Evolutionary conservation across 2,329 filamentous ascomycete species (phyloP).

Genomic region (Fusarium sp.): DNA sequence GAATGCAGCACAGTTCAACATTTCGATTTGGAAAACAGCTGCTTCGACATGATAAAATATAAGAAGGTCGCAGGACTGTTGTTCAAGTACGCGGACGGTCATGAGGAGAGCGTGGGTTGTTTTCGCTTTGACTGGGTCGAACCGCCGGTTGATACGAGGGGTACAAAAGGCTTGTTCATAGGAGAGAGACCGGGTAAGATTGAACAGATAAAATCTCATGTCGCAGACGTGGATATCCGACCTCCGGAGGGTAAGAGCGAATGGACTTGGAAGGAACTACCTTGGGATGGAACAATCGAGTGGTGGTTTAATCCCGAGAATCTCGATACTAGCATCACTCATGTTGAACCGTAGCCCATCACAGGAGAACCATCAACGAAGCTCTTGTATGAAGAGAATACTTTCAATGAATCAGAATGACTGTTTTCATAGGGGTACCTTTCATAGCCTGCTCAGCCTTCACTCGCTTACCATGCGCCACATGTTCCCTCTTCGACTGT

Average conservation of each 20-base stretch:
- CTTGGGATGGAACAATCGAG: constrained; percentile 13
- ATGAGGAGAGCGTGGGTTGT: constrained; percentile 8
- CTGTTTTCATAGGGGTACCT: too few relatives aligned
- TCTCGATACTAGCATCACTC: constrained; percentile 1
- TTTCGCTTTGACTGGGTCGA: constrained; percentile 7
- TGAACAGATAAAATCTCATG: neutral
- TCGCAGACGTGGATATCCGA: accelerated
- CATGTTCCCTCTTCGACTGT: neutral
- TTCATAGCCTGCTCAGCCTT: too few relatives aligned
- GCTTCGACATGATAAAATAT: neutral
- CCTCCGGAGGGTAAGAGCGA: neutral
- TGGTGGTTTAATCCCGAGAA: constrained; percentile 23
- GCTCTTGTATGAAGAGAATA: too few relatives aligned
- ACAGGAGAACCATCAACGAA: too few relatives aligned
- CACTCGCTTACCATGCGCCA: too few relatives aligned
- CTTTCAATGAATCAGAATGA: too few relatives aligned
- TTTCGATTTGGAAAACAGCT: neutral
- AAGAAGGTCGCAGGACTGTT: constrained; percentile 1
- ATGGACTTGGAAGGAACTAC: neutral
- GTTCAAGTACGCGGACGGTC: neutral
- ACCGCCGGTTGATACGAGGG: neutral
- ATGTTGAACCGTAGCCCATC: neutral
- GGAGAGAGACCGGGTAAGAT: neutral
- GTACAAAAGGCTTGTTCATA: neutral
- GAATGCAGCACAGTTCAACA: too few relatives aligned